A percentile compares a stretch with the other conserved stretches of the same genome.
Conservation (phyloP, 2,329 filamentous ascomycete genomes). For the Aspergillus unguis region DNA sequence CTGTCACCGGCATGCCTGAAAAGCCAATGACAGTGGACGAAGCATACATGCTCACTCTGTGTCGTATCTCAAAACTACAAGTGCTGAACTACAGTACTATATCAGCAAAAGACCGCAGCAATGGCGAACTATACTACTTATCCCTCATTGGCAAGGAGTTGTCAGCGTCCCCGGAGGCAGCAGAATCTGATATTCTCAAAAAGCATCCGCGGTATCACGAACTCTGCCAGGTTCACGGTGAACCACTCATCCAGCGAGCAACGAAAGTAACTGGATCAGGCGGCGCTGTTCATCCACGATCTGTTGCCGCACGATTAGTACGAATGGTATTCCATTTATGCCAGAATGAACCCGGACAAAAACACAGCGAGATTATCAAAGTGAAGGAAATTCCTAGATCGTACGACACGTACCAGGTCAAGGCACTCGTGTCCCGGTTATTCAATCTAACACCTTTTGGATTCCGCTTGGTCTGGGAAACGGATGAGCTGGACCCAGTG, state of each 20-base stretch:
- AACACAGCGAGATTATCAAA: conserved; percentile 26
- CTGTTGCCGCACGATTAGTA: conserved; percentile 74
- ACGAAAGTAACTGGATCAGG: conserved; percentile 34
- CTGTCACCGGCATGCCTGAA: conserved; percentile 40
- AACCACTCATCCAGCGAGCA: conserved; percentile 61
- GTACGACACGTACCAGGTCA: conserved; percentile 76
- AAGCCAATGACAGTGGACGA: conserved; percentile 61
- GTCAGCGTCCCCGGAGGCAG: conserved; percentile 35
- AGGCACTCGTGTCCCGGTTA: conserved; percentile 71
- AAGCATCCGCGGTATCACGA: conserved; percentile 69
- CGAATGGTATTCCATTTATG: conserved; percentile 57
- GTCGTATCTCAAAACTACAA: conserved; percentile 65
- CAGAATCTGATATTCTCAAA: conserved; percentile 54
- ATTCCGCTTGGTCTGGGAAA: conserved; percentile 77
- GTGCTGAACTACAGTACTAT: conserved; percentile 61
- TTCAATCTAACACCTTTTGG: conserved; percentile 63
- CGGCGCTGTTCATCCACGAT: conserved; percentile 63
- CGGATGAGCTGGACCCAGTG: conserved; percentile 83
- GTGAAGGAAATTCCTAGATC: conserved; percentile 66
- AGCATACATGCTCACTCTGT: conserved; percentile 83
- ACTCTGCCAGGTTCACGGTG: conserved; percentile 73
- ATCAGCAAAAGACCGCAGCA: conserved; percentile 68
- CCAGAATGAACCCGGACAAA: neutral
- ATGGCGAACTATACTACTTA: conserved; percentile 92
- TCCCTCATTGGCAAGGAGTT: conserved; percentile 77